Evolutionary conservation across 805 yeast genomes (phyloP), one percentile per base, ranked within the genome.

Genomic region (Ogataea henricii): DNA sequence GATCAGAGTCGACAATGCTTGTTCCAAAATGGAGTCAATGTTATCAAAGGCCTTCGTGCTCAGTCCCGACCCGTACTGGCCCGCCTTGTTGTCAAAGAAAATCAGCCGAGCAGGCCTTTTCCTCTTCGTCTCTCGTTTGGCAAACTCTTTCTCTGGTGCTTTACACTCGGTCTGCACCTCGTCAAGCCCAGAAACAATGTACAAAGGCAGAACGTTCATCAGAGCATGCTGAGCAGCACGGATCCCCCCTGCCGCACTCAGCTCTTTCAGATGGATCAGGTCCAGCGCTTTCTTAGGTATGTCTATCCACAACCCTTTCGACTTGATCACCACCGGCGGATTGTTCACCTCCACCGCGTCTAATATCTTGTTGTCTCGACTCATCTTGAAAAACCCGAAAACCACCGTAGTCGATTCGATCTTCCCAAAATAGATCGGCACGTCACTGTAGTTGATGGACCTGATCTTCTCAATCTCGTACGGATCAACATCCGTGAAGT

Each of bases 71-170:
- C 96, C 96, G 38, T 74, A 71, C 46, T 74, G 74, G 1, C 96
- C 96, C 9, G 96, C 96, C 58, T 83, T 82, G 1, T 89, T 76
- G 64, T 94, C 98, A 60, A 82, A 83, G 56, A 94, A 87, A 1
- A 91, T 81, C 42, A 94, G 69, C 45, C 99, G 71, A 0, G 96
- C 96, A 0, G 98, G 98, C 35, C 99, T 70, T 47, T 78, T 79
- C 34, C 99, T 70, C 14, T 67, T 66, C 0, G 92, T 77, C 59
- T 87, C 87, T 23, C 89, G 68, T 41, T 77, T 76, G 1, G 96
- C 88, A 73, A 92, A 88, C 62, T 94, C 99, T 59, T 94, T 94
- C 55, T 90, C 96, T 0, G 99, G 97, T 0, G 98, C 97, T 60
- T 94, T 94, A 66, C 99, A 94, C 65, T 94, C 99, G 0, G 98